These are phyloP conservation scores for Cladosporium sp. DNA, from an alignment of 2,329 filamentous ascomycete genomes.

Conservation along the genomic window DNA sequence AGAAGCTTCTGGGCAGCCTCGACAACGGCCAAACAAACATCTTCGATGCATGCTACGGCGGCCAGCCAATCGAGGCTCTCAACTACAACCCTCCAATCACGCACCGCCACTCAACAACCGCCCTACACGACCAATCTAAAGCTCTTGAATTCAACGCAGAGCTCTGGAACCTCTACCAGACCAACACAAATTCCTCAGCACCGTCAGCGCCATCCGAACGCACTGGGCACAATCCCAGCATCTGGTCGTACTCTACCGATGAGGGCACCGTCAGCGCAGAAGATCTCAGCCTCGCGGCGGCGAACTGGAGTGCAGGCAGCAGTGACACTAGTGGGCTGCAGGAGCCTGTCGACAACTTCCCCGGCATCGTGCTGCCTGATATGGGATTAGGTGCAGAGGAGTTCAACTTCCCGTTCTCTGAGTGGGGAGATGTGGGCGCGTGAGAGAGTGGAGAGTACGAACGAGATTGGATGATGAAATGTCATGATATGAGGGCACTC, in stretches of 20 bases:
- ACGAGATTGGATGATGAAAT: background rate
- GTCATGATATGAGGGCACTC: too few species aligned
- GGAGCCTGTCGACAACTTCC: conserved; percentile 20
- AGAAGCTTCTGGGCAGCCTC: conserved; percentile 72
- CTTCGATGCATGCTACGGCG: conserved; percentile 78
- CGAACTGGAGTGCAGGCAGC: conserved; percentile 15
- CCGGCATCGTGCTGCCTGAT: conserved; percentile 28
- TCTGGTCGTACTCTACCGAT: conserved; percentile 26
- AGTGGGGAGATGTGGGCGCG: conserved; percentile 11
- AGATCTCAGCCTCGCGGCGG: conserved; percentile 19
- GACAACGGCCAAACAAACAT: conserved; percentile 77
- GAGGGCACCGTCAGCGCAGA: conserved; percentile 21
- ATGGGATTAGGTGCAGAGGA: conserved; percentile 18
- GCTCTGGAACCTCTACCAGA: conserved; percentile 28
- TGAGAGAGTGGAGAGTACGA: background rate
- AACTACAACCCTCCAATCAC: conserved; percentile 9
- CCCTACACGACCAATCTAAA: conserved; percentile 13
- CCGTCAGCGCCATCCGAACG: conserved; percentile 12
- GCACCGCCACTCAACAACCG: conserved; percentile 15
- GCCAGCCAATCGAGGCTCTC: conserved; percentile 46
- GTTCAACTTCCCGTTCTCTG: conserved; percentile 1
- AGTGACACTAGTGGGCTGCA: background rate
- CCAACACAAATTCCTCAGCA: conserved; percentile 21
- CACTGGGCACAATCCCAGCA: conserved; percentile 20
- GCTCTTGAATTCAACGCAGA: conserved; percentile 23